These are phyloP conservation scores for Raddia guianensis DNA, from an alignment of 176 grass and related monocot genomes.

Conservation along the genomic window DNA sequence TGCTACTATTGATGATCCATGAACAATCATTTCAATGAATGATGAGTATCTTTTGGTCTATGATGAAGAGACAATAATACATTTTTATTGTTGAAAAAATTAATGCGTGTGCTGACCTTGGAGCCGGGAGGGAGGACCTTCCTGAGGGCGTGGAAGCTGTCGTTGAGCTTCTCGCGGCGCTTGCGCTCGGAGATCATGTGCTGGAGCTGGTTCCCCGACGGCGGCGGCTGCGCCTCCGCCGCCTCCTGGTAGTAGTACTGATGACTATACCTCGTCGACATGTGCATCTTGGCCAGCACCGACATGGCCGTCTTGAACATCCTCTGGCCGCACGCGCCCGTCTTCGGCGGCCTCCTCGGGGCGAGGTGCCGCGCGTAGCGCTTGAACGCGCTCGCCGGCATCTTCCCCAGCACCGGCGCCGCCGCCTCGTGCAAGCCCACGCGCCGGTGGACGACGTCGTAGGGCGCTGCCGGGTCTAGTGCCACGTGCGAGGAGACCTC, in stretches of 20 bases:
- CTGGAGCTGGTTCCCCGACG: conserved; percentile 72
- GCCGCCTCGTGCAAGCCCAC: background rate
- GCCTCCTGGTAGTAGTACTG: conserved; percentile 34
- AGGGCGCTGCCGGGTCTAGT: background rate
- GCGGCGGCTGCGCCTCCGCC: background rate
- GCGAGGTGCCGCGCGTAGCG: conserved; percentile 52
- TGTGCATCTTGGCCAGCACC: conserved; percentile 50
- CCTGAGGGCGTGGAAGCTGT: conserved; percentile 75
- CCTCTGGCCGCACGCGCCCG: conserved; percentile 44
- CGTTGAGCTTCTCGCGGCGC: conserved; percentile 86
- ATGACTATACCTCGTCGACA: conserved; percentile 8
- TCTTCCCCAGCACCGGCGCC: too few species aligned
- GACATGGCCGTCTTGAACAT: conserved; percentile 72
- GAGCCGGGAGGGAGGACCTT: conserved; percentile 63
- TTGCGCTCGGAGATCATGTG: conserved; percentile 91
- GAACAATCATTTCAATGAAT: background rate
- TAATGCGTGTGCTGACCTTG: conserved; percentile 42
- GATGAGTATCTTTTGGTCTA: background rate
- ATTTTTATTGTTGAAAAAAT: too few species aligned
- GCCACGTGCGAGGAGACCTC: conserved; percentile 49
- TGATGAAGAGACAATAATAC: too few species aligned
- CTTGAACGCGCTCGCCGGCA: conserved; percentile 47
- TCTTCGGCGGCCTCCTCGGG: conserved; percentile 19
- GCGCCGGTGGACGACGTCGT: background rate
- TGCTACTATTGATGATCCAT: background rate